A percentile compares a stretch with the other conserved stretches of the same genome.
Evolutionary conservation across 1,139 yeast genomes (phyloP).

Genomic region (Scheffersomyces segobiensis): DNA sequence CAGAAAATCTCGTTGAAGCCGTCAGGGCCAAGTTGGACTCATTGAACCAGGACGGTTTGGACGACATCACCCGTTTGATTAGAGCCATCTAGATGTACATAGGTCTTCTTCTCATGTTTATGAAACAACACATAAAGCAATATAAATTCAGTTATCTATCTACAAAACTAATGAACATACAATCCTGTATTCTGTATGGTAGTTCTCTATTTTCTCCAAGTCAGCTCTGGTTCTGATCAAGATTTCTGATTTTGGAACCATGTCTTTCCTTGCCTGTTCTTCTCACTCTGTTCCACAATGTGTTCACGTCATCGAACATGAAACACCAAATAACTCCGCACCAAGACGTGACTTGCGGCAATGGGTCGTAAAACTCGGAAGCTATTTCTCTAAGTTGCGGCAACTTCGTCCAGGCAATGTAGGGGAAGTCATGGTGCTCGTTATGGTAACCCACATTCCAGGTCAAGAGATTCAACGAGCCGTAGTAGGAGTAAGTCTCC

Average conservation of each 20-base stretch:
- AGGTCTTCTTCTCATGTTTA: neutral
- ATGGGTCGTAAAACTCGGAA: conserved; percentile 75
- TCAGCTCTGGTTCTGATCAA: conserved; percentile 14
- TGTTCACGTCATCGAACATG: conserved; percentile 63
- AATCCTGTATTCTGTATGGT: neutral
- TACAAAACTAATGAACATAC: neutral
- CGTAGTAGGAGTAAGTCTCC: conserved; percentile 90
- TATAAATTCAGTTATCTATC: neutral
- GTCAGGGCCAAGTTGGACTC: conserved; percentile 56
- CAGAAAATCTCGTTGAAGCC: conserved; percentile 56
- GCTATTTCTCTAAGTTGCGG: conserved; percentile 69
- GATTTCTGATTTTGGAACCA: conserved; percentile 29
- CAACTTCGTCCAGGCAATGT: conserved; percentile 83
- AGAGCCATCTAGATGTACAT: conserved; percentile 41
- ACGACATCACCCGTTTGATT: conserved; percentile 60
- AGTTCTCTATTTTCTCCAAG: too few species aligned
- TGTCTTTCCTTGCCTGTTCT: conserved; percentile 48
- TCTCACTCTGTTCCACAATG: conserved; percentile 80
- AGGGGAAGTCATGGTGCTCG: conserved; percentile 95
- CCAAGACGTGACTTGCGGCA: conserved; percentile 83
- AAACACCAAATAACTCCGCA: conserved; percentile 73
- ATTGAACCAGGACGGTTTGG: conserved; percentile 46
- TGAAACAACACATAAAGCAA: neutral
- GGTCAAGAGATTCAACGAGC: conserved; percentile 69
- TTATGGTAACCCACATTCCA: conserved; percentile 96